phyloP scores from a whole-genome alignment of 108 stramenopile genomes.

The Cyclotella kingstonii region DNA sequence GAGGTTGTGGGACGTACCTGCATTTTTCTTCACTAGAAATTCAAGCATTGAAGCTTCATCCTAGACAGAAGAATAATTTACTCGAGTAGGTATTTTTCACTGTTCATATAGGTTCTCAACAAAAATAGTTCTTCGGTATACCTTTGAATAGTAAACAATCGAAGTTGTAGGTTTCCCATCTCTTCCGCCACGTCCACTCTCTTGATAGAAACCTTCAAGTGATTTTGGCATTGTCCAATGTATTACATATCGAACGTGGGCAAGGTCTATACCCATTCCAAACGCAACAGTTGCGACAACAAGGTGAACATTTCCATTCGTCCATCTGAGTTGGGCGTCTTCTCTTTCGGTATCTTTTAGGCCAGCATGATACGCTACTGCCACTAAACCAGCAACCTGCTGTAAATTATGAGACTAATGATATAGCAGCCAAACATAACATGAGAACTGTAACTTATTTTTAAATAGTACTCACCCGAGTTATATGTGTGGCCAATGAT shows the following conservation, averaged over 20 bases:
- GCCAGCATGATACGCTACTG: conserved; percentile 62
- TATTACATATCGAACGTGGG: conserved; percentile 85
- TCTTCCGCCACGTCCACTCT: conserved; percentile 85
- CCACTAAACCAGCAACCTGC: conserved; percentile 35
- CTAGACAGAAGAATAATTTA: too few species aligned
- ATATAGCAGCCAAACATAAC: background rate
- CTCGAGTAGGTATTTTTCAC: too few species aligned
- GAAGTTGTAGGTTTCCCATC: conserved; percentile 79
- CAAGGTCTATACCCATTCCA: conserved; percentile 90
- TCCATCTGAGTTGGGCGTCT: conserved; percentile 59
- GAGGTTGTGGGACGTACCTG: background rate
- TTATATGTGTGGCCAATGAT: conserved; percentile 31
- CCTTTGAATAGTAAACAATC: conserved; percentile 70
- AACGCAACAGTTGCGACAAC: conserved; percentile 91
- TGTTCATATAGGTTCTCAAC: too few species aligned
- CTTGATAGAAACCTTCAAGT: conserved; percentile 89
- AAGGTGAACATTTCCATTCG: conserved; percentile 50
- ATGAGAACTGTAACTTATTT: background rate
- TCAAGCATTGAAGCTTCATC: conserved; percentile 74
- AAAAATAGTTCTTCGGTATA: background rate
- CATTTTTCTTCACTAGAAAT: conserved; percentile 54
- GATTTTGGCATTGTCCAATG: conserved; percentile 87
- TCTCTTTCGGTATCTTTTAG: conserved; percentile 63
- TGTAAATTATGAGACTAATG: background rate
- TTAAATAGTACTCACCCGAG: conserved; percentile 17